Evolutionary conservation across 768 basidiomycete genomes (phyloP), one percentile per base, ranked within the genome.

Genomic region (Coprinellus micaceus): DNA sequence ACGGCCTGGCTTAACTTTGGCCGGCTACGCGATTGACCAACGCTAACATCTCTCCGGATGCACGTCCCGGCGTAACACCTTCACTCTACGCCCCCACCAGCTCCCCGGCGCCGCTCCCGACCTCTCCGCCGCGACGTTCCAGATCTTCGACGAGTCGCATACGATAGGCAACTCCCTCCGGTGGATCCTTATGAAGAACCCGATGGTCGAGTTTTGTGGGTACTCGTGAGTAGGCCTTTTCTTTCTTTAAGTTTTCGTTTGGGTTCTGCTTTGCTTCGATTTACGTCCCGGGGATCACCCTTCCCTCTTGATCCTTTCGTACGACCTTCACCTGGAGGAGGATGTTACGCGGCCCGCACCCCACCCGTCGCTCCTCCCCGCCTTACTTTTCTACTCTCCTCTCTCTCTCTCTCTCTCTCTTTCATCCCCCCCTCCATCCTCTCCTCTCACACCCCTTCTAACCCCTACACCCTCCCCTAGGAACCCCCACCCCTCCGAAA

Each of bases 141-240:
- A 90, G 67, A 88, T 98, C 45, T 78, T 86, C 67, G 88, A 98
- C 66, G 97, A 99, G 74, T 88, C 92, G 1, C 96, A 99, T 71
- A 98, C 96, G 1, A 83, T 98, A 25, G 97, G 97, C 4, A 99
- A 99, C 63, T 82, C 93, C 0, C 77, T 98, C 37, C 75, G 96
- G 33, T 99, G 94, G 94, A 98, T 98, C 88, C 69, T 98, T 57
- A 98, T 98, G 96, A 97, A 98, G 77, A 96, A 99, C 68, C 92
- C 96, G 5, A 94, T 92, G 63, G 96, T 98, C 37, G 94, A 97
- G 72, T 98, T 98, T 67, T 98, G 97, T 68, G 97, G 97, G 28
- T 98, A 98, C 78, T 94, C 90, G 93, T 89, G 63, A n/a, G n/a
- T n/a, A n/a, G n/a, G n/a, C 6, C 29, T 21, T 22, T 50, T 48